These are phyloP conservation scores for Synchytrium microbalum DNA, from an alignment of 371 early-diverging fungal genomes.

Conservation along the genomic window DNA sequence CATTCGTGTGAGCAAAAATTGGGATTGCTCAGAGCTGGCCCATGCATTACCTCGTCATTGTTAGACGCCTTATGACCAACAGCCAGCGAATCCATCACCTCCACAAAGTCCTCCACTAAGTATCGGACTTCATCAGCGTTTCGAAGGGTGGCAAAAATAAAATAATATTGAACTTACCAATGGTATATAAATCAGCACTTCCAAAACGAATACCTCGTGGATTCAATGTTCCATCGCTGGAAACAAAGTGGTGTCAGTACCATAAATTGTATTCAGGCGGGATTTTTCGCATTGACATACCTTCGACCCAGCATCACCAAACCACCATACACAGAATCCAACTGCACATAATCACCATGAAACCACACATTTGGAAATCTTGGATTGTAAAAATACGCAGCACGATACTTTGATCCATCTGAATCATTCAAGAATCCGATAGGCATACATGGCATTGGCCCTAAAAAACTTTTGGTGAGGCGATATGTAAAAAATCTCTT, in stretches of 20 bases:
- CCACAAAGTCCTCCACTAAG: constrained; percentile 51
- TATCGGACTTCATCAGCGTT: not conserved
- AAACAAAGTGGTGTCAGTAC: not conserved
- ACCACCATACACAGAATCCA: constrained; percentile 79
- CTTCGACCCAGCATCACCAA: constrained; percentile 91
- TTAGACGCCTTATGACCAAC: constrained; percentile 73
- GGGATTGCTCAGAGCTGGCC: too few relatives aligned
- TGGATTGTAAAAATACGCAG: constrained; percentile 72
- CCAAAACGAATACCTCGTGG: constrained; percentile 94
- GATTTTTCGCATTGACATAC: constrained; percentile 9
- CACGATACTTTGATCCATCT: constrained; percentile 61
- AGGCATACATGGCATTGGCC: constrained; percentile 96
- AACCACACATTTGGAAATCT: constrained; percentile 81
- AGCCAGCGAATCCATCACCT: constrained; percentile 65
- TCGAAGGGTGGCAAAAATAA: not conserved
- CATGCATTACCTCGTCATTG: constrained; percentile 78
- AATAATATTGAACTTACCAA: constrained; percentile 20
- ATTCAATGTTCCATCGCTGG: constrained; percentile 86
- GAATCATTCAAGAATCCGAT: constrained; percentile 83
- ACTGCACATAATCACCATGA: constrained; percentile 89
- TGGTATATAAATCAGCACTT: constrained; percentile 90
- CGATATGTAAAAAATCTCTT: too few relatives aligned
- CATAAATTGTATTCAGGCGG: not conserved
- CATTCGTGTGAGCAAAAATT: too few relatives aligned
- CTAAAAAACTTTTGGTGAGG: too few relatives aligned